phyloP scores from a whole-genome alignment of 371 early-diverging fungal species.

The Saksenaea oblongispora region DNA sequence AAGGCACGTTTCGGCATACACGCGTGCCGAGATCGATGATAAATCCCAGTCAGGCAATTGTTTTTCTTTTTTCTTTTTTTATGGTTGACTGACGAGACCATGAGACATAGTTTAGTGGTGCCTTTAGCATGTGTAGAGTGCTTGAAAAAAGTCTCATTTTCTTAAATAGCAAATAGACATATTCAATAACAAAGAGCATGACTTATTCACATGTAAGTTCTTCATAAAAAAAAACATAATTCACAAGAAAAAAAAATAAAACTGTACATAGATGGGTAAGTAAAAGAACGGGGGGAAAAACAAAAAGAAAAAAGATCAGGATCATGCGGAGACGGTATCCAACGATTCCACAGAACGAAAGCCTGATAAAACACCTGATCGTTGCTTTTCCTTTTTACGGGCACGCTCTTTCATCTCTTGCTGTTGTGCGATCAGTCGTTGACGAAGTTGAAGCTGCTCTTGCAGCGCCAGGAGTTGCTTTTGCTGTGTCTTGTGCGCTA shows the following conservation, averaged over 20 bases:
- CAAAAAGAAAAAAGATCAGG: background rate
- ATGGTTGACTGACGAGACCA: no score
- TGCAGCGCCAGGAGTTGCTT: slow-evolving; percentile 37
- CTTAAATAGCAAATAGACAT: no score
- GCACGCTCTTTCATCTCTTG: slow-evolving; percentile 3
- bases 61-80: no score
- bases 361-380: background rate
- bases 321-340: slow-evolving; percentile 13
- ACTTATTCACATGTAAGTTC: no score
- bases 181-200: no score
- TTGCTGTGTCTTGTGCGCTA: slow-evolving; percentile 40
- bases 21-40: no score
- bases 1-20: no score
- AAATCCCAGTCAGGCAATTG: no score
- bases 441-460: slow-evolving; percentile 36
- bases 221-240: background rate
- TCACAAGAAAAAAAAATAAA: background rate
- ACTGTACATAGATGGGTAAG: background rate
- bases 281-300: background rate
- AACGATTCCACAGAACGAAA: background rate
- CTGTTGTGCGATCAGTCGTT: slow-evolving; percentile 31
- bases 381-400: slow-evolving; percentile 10
- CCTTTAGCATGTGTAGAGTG: no score
- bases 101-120: no score
- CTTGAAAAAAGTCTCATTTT: no score